phyloP scores from a whole-genome alignment of 306 rosid genomes.

The Malus sieversii region DNA sequence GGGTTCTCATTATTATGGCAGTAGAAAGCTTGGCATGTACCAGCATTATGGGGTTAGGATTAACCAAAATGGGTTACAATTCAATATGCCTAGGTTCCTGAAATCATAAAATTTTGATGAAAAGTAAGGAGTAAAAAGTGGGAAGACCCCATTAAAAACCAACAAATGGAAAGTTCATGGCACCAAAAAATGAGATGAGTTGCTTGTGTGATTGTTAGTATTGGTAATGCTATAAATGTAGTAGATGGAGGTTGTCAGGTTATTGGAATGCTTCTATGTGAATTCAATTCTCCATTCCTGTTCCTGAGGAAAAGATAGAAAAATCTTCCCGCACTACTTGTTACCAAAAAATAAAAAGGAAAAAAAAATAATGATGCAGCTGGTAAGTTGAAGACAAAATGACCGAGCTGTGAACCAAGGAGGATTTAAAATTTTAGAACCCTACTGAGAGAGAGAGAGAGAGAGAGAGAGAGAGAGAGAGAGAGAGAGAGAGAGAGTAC shows the following conservation, averaged over 20 bases:
- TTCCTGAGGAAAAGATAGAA: not conserved
- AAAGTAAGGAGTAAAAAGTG: not conserved
- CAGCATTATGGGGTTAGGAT: not conserved
- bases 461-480: no score
- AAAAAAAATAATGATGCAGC: not conserved
- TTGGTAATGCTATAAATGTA: constrained; percentile 1
- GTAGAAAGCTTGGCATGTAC: not conserved
- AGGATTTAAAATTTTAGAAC: no score
- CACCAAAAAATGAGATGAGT: not conserved
- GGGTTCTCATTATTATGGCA: not conserved
- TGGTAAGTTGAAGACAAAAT: not conserved
- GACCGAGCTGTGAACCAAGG: not conserved
- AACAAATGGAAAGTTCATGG: not conserved
- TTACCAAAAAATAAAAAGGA: not conserved
- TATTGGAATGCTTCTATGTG: not conserved
- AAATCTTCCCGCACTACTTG: not conserved
- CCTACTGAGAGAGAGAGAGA: not conserved
- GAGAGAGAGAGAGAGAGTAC: no score
- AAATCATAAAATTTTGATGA: not conserved
- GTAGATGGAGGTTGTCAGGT: constrained; percentile 1
- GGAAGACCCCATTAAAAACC: not conserved
- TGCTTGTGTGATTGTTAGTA: not conserved
- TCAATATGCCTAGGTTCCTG: not conserved
- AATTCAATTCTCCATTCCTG: not conserved
- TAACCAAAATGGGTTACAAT: not conserved